Evolutionary conservation across 1,284 basidiomycete genomes (phyloP), one percentile per base, ranked within the genome.

Genomic region (Tetrapyrgos nigripes): DNA sequence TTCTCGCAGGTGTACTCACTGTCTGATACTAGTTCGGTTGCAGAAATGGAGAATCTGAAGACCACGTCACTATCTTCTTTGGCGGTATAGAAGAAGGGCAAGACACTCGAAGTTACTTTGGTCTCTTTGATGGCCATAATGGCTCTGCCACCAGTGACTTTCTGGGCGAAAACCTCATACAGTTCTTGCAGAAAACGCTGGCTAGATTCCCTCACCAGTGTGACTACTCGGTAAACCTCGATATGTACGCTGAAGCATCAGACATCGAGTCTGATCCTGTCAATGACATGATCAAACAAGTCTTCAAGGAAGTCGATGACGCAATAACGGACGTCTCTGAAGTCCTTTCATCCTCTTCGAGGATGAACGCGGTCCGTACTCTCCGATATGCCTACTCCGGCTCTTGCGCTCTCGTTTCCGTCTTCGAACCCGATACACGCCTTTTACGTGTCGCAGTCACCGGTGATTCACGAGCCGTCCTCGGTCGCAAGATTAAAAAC

Each of bases 401-500:
- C 10, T 74, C 76, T 1, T 76, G 74, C 55, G 80, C 79, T 0
- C 64, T 83, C 4, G 66, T 83, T 17, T 73, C 77, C 1, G 72
- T 85, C 57, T 85, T 81, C 63, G 81, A 86, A 59, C 72, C 68
- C 5, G 69, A 77, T 48, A 73, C 75, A 11, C 69, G 76, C 2
- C 61, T 72, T 3, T 72, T 86, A 1, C 76, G 77, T 58, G 68
- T 83, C 17, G 84, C 83, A 0, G 76, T 82, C 43, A 81, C 85
- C 0, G 87, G 87, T 5, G 83, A 87, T 66, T 82, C 79, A 10
- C 81, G 86, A n/a, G 86, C 86, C 3, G 77, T 89, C 3, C 75
- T 87, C 4, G 87, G 87, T 2, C 76, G 84, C 44, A 81, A 76
- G 5, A 64, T 71, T 0, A 61, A 54, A 14, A 63, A 66, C 45